Conservation (phyloP, 257 asterid genomes). For the Handroanthus guayacan region DNA sequence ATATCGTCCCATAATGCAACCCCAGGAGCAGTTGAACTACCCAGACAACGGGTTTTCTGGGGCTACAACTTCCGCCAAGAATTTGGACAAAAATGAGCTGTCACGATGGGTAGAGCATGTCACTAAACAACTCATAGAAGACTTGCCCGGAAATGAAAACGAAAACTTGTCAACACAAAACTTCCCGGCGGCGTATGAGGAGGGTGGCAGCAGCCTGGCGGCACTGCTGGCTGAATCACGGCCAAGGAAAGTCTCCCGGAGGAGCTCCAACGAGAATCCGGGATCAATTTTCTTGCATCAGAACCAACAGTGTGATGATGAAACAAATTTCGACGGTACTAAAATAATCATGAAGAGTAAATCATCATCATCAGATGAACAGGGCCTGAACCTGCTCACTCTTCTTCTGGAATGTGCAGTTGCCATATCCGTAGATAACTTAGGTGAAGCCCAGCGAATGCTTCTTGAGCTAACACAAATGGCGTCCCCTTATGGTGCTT, state of each 20-base stretch:
- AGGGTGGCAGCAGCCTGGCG: slow-evolving; percentile 32
- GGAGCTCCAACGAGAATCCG: slow-evolving; percentile 32
- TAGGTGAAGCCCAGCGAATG: slow-evolving; percentile 77
- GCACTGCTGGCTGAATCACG: slow-evolving; percentile 46
- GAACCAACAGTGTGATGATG: slow-evolving; percentile 16
- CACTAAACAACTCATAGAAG: slow-evolving; percentile 64
- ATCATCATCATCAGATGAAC: slow-evolving; percentile 39
- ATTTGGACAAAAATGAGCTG: slow-evolving; percentile 49
- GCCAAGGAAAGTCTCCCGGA: slow-evolving; percentile 46
- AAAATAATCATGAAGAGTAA: slow-evolving; percentile 23
- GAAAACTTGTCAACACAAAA: background rate
- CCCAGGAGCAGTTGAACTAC: slow-evolving; percentile 48
- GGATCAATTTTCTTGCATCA: slow-evolving; percentile 27
- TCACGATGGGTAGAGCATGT: slow-evolving; percentile 81
- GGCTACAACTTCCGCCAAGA: background rate
- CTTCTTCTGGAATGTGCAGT: slow-evolving; percentile 77
- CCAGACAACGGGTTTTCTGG: slow-evolving; percentile 35
- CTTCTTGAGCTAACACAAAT: slow-evolving; percentile 70
- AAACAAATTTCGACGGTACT: background rate
- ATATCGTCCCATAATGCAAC: slow-evolving; percentile 48
- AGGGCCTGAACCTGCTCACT: slow-evolving; percentile 53
- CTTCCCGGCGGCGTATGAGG: slow-evolving; percentile 14
- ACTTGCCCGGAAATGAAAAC: slow-evolving; percentile 50
- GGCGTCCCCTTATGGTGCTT: slow-evolving; percentile 61
- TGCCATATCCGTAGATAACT: slow-evolving; percentile 72